These are phyloP conservation scores for Venturia pyrina DNA, from an alignment of 2,329 filamentous ascomycete species.

Conservation along the genomic window DNA sequence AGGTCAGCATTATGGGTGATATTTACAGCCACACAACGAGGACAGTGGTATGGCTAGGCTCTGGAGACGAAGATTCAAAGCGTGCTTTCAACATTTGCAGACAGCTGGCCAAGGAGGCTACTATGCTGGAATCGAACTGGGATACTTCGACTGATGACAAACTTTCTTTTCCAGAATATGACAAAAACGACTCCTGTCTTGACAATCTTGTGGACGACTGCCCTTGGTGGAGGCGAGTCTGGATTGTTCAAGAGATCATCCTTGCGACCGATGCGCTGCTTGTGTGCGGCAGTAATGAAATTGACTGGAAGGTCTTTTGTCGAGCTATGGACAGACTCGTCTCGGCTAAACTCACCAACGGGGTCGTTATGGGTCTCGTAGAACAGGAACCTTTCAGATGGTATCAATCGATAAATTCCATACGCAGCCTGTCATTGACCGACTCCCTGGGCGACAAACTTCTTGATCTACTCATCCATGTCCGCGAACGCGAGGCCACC, in stretches of 20 bases:
- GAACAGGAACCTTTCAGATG: background rate
- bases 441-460: background rate
- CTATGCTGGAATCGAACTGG: background rate
- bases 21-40: background rate
- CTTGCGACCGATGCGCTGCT: background rate
- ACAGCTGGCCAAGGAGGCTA: background rate
- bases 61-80: background rate
- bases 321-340: background rate
- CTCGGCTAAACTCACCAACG: background rate
- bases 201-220: background rate
- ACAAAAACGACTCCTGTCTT: background rate
- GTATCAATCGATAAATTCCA: background rate
- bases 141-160: background rate
- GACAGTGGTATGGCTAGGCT: constrained; percentile 4
- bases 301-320: background rate
- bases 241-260: constrained; percentile 2
- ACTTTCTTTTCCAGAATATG: background rate
- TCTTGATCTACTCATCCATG: background rate
- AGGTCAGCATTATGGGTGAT: constrained; percentile 10
- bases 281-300: background rate
- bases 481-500: constrained; percentile 1
- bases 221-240: background rate
- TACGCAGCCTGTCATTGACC: background rate
- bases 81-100: background rate
- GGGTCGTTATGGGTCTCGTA: background rate